Evolutionary conservation across 2,329 filamentous ascomycete species (phyloP).

Genomic region (Tolypocladium ovalisporum): DNA sequence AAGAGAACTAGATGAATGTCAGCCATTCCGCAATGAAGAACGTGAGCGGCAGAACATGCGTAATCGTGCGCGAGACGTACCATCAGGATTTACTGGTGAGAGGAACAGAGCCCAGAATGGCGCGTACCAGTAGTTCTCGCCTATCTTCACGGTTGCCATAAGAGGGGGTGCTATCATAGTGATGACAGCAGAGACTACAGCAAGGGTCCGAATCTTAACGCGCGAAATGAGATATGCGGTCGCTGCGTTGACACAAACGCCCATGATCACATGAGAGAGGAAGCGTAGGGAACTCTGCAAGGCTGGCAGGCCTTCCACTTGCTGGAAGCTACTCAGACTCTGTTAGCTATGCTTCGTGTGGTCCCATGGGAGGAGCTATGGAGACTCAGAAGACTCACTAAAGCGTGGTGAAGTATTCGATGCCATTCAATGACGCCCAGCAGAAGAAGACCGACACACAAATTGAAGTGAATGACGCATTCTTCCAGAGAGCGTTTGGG

Average conservation of each 20-base stretch:
- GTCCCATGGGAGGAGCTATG: neutral
- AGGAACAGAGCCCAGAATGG: slow-evolving; percentile 33
- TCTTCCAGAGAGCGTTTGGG: slow-evolving; percentile 49
- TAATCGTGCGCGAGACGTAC: slow-evolving; percentile 12
- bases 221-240: slow-evolving; percentile 29
- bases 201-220: slow-evolving; percentile 25
- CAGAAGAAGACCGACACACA: slow-evolving; percentile 39
- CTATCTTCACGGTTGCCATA: slow-evolving; percentile 39
- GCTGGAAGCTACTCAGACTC: slow-evolving; percentile 28
- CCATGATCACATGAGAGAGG: slow-evolving; percentile 33
- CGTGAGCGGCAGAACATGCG: neutral
- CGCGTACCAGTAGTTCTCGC: slow-evolving; percentile 38
- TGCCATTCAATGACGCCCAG: slow-evolving; percentile 33
- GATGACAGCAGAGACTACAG: slow-evolving; percentile 28
- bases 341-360: neutral
- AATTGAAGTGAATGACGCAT: slow-evolving; percentile 40
- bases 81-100: slow-evolving; percentile 31
- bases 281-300: slow-evolving; percentile 36
- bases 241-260: slow-evolving; percentile 27
- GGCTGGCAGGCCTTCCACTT: slow-evolving; percentile 32
- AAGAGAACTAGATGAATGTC: slow-evolving; percentile 30
- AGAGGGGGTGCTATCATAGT: slow-evolving; percentile 36
- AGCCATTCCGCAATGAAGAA: neutral
- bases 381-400: slow-evolving; percentile 25
- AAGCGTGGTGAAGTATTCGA: slow-evolving; percentile 36